Evolutionary conservation across 768 basidiomycete species (phyloP).

Genomic region (Candolleomyces efflorescens): DNA sequence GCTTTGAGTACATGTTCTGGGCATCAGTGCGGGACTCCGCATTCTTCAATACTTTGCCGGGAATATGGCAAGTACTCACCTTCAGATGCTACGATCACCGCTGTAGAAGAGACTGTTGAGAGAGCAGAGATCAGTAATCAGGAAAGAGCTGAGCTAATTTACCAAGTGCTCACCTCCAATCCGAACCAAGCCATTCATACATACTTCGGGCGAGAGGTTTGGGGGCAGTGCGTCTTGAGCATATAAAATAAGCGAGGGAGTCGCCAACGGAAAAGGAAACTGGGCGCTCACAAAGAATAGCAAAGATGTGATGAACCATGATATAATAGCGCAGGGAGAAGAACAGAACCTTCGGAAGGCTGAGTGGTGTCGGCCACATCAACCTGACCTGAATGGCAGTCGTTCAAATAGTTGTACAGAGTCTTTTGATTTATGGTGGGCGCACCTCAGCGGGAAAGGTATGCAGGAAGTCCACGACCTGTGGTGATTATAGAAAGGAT

Average conservation of each 20-base stretch:
- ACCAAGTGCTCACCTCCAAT: background rate
- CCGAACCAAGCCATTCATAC: background rate
- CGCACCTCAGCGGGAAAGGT: background rate
- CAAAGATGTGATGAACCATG: background rate
- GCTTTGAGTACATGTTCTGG: background rate
- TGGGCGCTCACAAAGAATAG: background rate
- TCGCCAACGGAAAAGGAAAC: background rate
- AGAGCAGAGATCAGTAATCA: background rate
- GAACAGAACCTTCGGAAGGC: conserved; percentile 1
- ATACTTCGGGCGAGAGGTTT: background rate
- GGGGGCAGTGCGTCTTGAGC: background rate
- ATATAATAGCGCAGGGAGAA: background rate
- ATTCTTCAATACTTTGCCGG: no score
- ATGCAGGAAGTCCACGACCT: background rate
- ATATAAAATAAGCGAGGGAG: no score
- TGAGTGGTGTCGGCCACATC: conserved; percentile 2
- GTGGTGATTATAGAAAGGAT: background rate
- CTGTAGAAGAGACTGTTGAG: background rate
- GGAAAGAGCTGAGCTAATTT: no score
- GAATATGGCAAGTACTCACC: no score
- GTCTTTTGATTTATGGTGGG: no score
- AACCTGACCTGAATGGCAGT: background rate
- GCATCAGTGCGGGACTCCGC: background rate
- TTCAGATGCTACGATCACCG: background rate
- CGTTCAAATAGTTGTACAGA: background rate